Evolutionary conservation across 768 basidiomycete genomes (phyloP), one percentile per base, ranked within the genome.

Genomic region (Psilocybe sp.): DNA sequence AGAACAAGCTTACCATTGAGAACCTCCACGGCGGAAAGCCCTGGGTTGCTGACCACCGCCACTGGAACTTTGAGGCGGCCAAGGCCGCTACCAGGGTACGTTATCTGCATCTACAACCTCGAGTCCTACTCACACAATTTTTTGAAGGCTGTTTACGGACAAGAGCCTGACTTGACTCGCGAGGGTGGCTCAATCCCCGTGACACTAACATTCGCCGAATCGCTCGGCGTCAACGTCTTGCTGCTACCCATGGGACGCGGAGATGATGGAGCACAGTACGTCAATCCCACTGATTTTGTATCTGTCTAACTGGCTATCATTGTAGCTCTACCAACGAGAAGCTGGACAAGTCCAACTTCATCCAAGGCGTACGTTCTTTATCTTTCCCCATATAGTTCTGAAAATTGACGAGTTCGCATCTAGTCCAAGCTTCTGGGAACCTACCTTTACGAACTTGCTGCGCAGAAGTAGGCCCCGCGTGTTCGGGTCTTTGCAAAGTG

Each of bases 101-200:
- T 38, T 16, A 28, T 47, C n/a, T 31, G 35, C 38, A 33, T 35
- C 20, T 16, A 32, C 35, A 43, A 40, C 47, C 40, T 34, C 40
- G 19, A 12, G 14, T 10, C 4, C 31, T 19, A 41, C 14, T 11
- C n/a, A 19, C 18, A 9, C 35, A 6, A 54, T 58, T 50, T 73
- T 69, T 23, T 14, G 31, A 40, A 78, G 77, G 66, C 64, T n/a
- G 62, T 94, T 8, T 94, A 92, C 70, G 74, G 80, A 40, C 77
- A 78, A 62, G 79, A 81, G 5, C 93, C 93, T 0, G 90, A 95
- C 63, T 72, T 87, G 51, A 93, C 88, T 1, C 82, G 92, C 37
- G 93, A 96, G 65, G 92, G 92, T n/a, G 95, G 95, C 4, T 92
- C 91, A 5, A 95, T 95, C 54, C 94, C 94, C 0, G 90, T 96